Conservation (phyloP, 78 protist species). For the Dictyostelium brefeldianum region DNA sequence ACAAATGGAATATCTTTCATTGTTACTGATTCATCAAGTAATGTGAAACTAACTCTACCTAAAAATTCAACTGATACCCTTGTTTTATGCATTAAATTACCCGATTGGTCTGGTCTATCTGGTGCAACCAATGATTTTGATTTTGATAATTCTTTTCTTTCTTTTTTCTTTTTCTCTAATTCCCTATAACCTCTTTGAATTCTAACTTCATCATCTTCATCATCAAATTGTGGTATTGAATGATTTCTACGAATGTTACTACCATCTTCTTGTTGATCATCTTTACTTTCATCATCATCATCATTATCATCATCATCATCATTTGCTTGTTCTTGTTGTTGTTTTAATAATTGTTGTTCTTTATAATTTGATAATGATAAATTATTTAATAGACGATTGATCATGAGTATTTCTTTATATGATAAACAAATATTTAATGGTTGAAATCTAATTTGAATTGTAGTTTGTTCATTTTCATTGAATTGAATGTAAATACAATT, state of each 20-base stretch:
- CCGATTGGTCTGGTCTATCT: conserved; percentile 53
- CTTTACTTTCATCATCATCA: not conserved
- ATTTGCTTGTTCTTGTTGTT: not conserved
- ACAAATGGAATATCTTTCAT: conserved; percentile 75
- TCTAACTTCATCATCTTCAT: conserved; percentile 5
- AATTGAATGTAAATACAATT: conserved; percentile 33
- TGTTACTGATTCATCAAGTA: conserved; percentile 42
- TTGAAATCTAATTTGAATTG: conserved; percentile 43
- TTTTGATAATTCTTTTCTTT: not conserved
- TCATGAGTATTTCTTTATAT: conserved; percentile 58
- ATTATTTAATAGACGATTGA: conserved; percentile 32
- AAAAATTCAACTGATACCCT: conserved; percentile 40
- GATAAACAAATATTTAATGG: conserved; percentile 54
- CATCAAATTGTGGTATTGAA: not conserved
- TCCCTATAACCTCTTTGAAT: not conserved
- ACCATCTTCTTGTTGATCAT: not conserved
- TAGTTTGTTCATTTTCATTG: conserved; percentile 51
- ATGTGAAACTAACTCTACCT: conserved; percentile 63
- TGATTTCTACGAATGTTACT: not conserved
- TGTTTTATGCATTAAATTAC: conserved; percentile 46
- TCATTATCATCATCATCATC: conserved; percentile 1
- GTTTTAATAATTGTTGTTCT: not conserved
- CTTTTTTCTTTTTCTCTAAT: conserved; percentile 32
- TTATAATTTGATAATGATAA: not conserved
- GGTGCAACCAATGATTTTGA: conserved; percentile 34